These are phyloP conservation scores for Tolypocladium tropicale DNA, from an alignment of 2,329 filamentous ascomycete genomes.

Conservation along the genomic window DNA sequence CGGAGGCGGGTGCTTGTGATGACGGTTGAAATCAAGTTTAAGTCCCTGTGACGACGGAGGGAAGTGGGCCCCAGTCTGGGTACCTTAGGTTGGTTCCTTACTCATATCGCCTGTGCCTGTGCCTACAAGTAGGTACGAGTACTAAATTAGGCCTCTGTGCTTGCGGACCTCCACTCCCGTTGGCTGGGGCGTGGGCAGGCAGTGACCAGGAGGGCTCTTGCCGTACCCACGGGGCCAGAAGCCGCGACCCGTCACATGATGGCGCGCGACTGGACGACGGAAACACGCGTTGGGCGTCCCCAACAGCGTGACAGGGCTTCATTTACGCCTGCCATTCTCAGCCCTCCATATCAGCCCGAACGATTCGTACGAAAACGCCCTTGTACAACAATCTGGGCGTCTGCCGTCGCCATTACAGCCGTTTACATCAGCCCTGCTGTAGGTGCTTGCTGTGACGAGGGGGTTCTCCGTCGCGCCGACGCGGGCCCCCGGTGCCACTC, in stretches of 20 bases:
- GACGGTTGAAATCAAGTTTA: background rate
- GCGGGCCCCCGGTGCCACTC: no score
- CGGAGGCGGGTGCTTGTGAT: background rate
- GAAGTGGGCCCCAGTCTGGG: background rate
- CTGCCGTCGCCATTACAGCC: background rate
- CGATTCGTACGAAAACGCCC: background rate
- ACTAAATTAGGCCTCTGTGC: no score
- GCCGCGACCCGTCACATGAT: slow-evolving; percentile 12
- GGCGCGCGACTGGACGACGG: slow-evolving; percentile 8
- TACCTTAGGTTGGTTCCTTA: no score
- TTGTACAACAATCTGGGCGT: background rate
- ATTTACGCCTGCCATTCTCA: background rate
- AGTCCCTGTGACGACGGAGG: background rate
- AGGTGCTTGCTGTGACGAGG: background rate
- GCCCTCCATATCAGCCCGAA: background rate
- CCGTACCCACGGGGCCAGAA: background rate
- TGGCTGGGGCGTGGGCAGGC: background rate
- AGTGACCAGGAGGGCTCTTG: background rate
- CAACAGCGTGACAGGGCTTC: background rate
- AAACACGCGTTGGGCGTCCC: background rate
- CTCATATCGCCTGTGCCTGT: no score
- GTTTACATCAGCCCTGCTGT: background rate
- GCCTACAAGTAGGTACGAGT: no score
- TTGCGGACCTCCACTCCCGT: no score
- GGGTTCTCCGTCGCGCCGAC: background rate